Base-by-base conservation (phyloP, 345 rosid genomes). In the Aurinia saxatilis region DNA sequence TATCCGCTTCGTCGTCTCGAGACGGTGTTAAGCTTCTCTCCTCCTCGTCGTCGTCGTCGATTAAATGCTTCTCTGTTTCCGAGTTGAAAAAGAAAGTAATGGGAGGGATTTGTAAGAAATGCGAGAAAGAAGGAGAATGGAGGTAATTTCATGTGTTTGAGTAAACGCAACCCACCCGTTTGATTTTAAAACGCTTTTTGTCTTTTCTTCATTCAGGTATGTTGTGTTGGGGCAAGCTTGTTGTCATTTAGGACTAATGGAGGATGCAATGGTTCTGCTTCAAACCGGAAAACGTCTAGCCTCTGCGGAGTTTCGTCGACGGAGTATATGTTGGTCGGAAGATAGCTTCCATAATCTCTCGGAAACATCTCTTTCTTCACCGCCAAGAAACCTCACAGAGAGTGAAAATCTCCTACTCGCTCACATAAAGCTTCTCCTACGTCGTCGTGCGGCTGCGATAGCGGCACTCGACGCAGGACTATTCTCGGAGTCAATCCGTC, bases 271-370 rank as follows among this genome's bases (percentile, higher is more conserved):
- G 96, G 96, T 75, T 40, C 83, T 93, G 0, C 91, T 93, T 42
- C 99, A 90, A 65, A 87, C 91, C 48, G 97, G 96, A 0, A 93
- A 87, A 73, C 96, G 99, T 64, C 82, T 93, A 16, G 86, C 97
- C 49, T 77, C 86, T 7, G 99, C 97, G 16, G 99, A 95, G 53
- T 85, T 85, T 76, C 99, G 99, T 61, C 96, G 90, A 2, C 79
- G 82, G 64, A 87, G 96, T 82, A 68, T 84, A 5, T 84, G 90
- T 18, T 81, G 89, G 83, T 82, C 99, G 0, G 99, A 93, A 4
- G 97, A 93, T 65, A 90, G 99, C 68, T 93, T 93, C 79, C 69
- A 84, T 6, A 68, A 80, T 29, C 65, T 72, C 75, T 21, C 64
- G 25, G 50, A 80, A 68, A 60, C 80, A n/a, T 46, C 76, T 16